Evolutionary conservation across 495 filamentous ascomycete genomes (phyloP), one percentile per base, ranked within the genome.

Genomic region (Clohesyomyces aquaticus): DNA sequence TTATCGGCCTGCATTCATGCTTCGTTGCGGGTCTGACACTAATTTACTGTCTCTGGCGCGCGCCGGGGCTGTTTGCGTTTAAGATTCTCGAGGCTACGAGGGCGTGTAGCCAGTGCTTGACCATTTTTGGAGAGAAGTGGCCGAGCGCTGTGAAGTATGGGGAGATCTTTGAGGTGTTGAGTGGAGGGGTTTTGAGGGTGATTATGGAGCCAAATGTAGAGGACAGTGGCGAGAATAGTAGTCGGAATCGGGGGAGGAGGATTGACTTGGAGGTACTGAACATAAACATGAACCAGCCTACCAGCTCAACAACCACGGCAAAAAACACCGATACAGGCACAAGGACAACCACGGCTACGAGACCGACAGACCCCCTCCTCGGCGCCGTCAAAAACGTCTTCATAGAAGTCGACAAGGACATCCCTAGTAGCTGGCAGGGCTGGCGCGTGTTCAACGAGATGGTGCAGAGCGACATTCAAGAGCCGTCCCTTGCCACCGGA

Each of bases 381-480:
- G 61, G 61, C 26, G 61, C 61, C 14, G 61, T 65, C 14, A 65
- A 65, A 32, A 47, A 65, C 4, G 61, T 58, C 16, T 65, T 65
- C 29, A 65, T 65, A 54, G 61, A 65, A 53, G 61, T 52, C 1
- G 61, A 65, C 26, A 54, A 65, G 12, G 61, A 65, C 32, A 29
- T 65, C 6, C 61, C 61, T 3, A 53, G 61, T 0, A 54, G 61
- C 3, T 58, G 54, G 61, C 61, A 65, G 16, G 61, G 61, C 12
- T 65, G 61, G 61, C 26, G 55, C 4, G 48, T 65, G 6, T 65
- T 65, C 46, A 65, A 65, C 28, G 61, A 65, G 42, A 65, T 65
- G 61, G 52, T 65, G 1, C 54, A 65, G 35, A 42, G 27, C 1
- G 53, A 51, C 46, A 53, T 59, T 29, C 61, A 63, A 38, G 49